phyloP scores from a whole-genome alignment of 1,284 basidiomycete species.

The Malassezia nana region DNA sequence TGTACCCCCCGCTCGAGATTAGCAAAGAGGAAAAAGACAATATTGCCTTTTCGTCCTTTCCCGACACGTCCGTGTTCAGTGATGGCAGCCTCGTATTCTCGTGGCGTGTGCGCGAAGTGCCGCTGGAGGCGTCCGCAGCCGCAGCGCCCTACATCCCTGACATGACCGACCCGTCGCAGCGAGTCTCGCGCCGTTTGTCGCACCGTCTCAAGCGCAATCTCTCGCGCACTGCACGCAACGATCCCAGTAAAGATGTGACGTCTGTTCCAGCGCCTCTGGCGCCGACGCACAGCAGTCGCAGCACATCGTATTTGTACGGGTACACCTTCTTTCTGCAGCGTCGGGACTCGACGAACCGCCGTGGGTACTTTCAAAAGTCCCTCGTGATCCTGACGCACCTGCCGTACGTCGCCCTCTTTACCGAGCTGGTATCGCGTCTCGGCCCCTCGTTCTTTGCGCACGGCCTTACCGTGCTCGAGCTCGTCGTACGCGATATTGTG shows the following conservation, averaged over 20 bases:
- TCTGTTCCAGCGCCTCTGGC: not conserved
- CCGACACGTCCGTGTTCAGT: conserved; percentile 59
- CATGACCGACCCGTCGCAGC: conserved; percentile 4
- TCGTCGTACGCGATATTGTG: conserved; percentile 32
- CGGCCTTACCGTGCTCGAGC: conserved; percentile 39
- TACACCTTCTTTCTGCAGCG: conserved; percentile 46
- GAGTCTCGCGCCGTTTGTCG: not conserved
- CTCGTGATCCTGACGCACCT: conserved; percentile 74
- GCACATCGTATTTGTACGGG: conserved; percentile 44
- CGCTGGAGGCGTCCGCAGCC: conserved; percentile 25
- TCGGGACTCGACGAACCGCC: conserved; percentile 30
- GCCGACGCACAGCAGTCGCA: conserved; percentile 23
- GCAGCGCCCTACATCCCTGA: conserved; percentile 28
- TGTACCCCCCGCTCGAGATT: conserved; percentile 60
- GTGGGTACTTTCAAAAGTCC: conserved; percentile 57
- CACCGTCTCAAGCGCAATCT: conserved; percentile 2
- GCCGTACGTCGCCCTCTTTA: conserved; percentile 73
- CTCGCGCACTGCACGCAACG: not conserved
- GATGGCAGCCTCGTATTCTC: conserved; percentile 39
- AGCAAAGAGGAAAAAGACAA: conserved; percentile 65
- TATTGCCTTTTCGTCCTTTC: conserved; percentile 87
- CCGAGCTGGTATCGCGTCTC: conserved; percentile 59
- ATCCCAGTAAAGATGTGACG: not conserved
- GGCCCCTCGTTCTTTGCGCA: conserved; percentile 52
- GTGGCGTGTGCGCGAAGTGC: conserved; percentile 44